A percentile compares a stretch with the other conserved stretches of the same genome.
These are phyloP conservation scores for Handroanthus guayacan DNA, from an alignment of 257 asterid genomes.

Conservation along the genomic window DNA sequence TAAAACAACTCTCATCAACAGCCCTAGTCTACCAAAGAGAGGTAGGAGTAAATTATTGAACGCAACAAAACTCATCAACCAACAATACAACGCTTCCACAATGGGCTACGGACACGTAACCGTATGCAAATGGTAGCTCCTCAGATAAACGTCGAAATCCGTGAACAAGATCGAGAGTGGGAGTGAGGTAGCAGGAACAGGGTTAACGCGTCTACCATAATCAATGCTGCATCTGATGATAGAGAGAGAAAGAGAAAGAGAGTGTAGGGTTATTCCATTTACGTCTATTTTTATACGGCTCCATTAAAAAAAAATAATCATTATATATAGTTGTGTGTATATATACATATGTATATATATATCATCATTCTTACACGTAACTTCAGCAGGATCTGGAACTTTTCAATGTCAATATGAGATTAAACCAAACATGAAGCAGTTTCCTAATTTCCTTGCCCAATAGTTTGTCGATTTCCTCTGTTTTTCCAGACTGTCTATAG, in stretches of 20 bases:
- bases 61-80: constrained; percentile 23
- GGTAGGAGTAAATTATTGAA: background rate
- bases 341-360: background rate
- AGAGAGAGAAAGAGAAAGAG: background rate
- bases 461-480: background rate
- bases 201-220: background rate
- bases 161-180: constrained; percentile 17
- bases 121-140: background rate
- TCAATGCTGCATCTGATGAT: constrained; percentile 31
- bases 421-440: background rate
- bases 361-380: constrained; percentile 25
- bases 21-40: too few species aligned
- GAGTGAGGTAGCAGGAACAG: background rate
- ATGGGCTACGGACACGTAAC: constrained; percentile 14
- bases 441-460: background rate
- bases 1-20: too few species aligned
- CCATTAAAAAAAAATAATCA: too few species aligned
- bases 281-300: too few species aligned
- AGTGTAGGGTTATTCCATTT: background rate
- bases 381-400: constrained; percentile 30
- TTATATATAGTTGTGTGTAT: background rate
- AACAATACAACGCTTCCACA: constrained; percentile 2
- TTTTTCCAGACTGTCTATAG: background rate
- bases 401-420: constrained; percentile 16
- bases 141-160: background rate